Conservation (phyloP, 192 early-diverging fungal genomes). For the Mortierella claussenii region DNA sequence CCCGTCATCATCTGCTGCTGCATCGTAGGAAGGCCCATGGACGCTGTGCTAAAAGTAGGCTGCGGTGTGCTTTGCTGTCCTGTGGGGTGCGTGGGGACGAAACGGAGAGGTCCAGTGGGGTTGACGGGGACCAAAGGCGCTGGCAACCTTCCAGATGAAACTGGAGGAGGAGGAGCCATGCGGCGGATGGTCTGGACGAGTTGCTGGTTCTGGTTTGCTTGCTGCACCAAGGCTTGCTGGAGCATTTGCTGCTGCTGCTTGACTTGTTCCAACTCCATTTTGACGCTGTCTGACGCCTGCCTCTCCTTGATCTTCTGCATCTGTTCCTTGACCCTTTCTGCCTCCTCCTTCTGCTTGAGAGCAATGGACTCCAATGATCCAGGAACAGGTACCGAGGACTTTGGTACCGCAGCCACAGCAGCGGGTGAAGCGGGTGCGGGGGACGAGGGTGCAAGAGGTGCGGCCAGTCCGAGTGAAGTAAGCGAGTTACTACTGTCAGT, state of each 20-base stretch:
- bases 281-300: conserved; percentile 30
- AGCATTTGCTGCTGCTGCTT: conserved; percentile 37
- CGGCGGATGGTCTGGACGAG: conserved; percentile 36
- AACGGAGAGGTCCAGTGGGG: conserved; percentile 50
- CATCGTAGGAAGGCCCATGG: conserved; percentile 43
- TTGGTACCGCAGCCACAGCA: conserved; percentile 7
- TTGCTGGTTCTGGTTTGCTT: conserved; percentile 37
- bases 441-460: conserved; percentile 26
- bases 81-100: conserved; percentile 47
- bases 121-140: conserved; percentile 46
- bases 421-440: conserved; percentile 15
- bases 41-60: conserved; percentile 38
- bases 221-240: conserved; percentile 41
- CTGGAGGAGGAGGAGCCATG: conserved; percentile 49
- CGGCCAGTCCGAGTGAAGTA: conserved; percentile 19
- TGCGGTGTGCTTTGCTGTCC: conserved; percentile 29
- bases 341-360: conserved; percentile 39
- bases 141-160: conserved; percentile 24
- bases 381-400: conserved; percentile 27
- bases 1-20: conserved; percentile 55
- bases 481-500: conserved; percentile 48
- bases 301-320: conserved; percentile 41
- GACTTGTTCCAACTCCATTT: conserved; percentile 35
- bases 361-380: conserved; percentile 30
- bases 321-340: conserved; percentile 37